phyloP scores from a whole-genome alignment of 768 basidiomycete species.

The Suillus americanus region DNA sequence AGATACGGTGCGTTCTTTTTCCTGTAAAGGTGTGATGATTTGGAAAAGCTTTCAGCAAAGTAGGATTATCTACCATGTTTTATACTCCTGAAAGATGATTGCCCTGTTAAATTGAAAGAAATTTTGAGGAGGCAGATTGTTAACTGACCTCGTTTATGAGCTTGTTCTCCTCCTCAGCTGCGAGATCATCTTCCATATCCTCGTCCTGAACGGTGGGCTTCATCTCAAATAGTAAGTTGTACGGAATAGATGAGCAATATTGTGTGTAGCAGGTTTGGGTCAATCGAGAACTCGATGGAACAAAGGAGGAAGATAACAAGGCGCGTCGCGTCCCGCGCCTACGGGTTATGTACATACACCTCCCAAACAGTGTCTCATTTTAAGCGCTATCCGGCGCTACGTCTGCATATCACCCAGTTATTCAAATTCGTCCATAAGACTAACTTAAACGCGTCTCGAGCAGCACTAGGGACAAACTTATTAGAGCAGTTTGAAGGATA shows the following conservation, averaged over 20 bases:
- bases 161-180: conserved; percentile 86
- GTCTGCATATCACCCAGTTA: too few species aligned
- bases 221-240: conserved; percentile 28
- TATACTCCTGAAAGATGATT: conserved; percentile 63
- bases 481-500: background rate
- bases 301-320: conserved; percentile 7
- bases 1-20: conserved; percentile 98
- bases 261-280: background rate
- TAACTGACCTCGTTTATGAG: conserved; percentile 76
- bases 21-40: conserved; percentile 41
- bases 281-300: background rate
- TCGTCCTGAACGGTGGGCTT: conserved; percentile 51
- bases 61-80: conserved; percentile 60
- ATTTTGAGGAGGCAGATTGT: conserved; percentile 5
- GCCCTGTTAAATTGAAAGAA: conserved; percentile 10
- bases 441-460: background rate
- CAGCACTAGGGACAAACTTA: background rate
- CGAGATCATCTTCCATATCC: conserved; percentile 77
- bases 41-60: background rate
- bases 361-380: background rate
- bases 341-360: background rate
- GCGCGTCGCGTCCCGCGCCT: conserved; percentile 26
- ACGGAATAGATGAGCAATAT: background rate
- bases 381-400: background rate
- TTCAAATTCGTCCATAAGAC: background rate